Evolutionary conservation across 257 asterid genomes (phyloP), one percentile per base, ranked within the genome.

Genomic region (Penstemon newberryi): DNA sequence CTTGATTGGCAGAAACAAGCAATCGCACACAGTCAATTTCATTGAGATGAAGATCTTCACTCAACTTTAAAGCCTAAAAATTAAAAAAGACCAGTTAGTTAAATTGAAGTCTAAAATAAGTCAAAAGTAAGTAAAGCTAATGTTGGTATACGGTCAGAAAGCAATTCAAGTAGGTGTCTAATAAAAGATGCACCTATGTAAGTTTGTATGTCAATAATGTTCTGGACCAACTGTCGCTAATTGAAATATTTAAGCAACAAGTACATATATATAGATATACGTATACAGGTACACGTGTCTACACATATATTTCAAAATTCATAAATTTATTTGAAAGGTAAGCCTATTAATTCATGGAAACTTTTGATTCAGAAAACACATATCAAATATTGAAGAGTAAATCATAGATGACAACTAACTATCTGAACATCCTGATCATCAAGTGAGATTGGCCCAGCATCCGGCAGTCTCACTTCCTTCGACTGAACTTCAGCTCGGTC

Each of bases 21-120:
- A 93, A 87, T 19, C 87, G 83, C 70, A 88, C 94, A 42, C 95
- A 88, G 62, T 88, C 91, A 76, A 93, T 80, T 84, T 93, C 97
- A 78, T 90, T 93, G 73, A 93, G 97, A 80, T 87, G 97, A 70
- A 90, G 95, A 80, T 90, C 99, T 11, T 90, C 97, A 64, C 99
- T 93, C 84, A 93, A 82, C 77, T 87, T 93, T 62, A 93, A 75
- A 57, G 92, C 95, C 99, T 93, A 74, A 56, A 56, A 70, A 33
- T 58, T 53, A 79, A 80, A 71, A 57, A 71, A 58, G 44, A 75
- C 36, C 65, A 64, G 18, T 64, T 58, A 73, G 47, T 70, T 66
- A 70, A 72, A 79, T 46, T 38, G 54, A 69, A 66, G 63, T 7
- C 25, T 60, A 73, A 50, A 56, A 62, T 58, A 59, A 55, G 7